Evolutionary conservation across 768 basidiomycete genomes (phyloP).

Genomic region (Russula emetica): DNA sequence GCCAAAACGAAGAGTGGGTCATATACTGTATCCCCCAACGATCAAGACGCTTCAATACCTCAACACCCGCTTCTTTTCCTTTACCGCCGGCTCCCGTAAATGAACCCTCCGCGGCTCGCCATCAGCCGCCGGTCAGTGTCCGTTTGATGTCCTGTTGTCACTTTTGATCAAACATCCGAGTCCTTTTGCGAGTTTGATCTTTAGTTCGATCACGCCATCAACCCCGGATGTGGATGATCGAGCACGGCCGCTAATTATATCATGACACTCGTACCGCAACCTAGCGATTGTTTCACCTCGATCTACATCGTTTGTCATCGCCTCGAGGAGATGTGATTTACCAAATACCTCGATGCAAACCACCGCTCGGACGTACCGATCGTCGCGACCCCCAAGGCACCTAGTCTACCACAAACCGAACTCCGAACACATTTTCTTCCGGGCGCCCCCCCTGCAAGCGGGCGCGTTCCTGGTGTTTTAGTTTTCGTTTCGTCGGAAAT

Average conservation of each 20-base stretch:
- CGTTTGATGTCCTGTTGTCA: not conserved
- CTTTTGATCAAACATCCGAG: constrained; percentile 7
- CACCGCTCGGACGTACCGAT: not conserved
- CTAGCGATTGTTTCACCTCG: not conserved
- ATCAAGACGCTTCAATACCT: not conserved
- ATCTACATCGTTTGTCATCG: no score
- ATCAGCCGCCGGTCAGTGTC: constrained; percentile 13
- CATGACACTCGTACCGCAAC: not conserved
- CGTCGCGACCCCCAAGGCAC: not conserved
- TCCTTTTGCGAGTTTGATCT: not conserved
- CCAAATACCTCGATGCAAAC: not conserved
- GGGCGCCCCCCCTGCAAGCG: not conserved
- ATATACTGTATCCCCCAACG: not conserved
- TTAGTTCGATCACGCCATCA: constrained; percentile 12
- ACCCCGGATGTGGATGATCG: not conserved
- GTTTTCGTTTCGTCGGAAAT: constrained; percentile 4
- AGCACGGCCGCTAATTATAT: not conserved
- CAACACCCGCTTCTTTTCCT: not conserved
- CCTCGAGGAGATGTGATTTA: not conserved
- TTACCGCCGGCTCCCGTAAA: constrained; percentile 16
- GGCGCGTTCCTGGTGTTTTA: not conserved
- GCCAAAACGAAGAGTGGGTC: not conserved
- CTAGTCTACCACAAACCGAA: not conserved
- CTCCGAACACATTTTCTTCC: not conserved
- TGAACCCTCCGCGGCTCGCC: constrained; percentile 12